Conservation (phyloP, 2,329 filamentous ascomycete species). For the Cryphonectria nitschkei region DNA sequence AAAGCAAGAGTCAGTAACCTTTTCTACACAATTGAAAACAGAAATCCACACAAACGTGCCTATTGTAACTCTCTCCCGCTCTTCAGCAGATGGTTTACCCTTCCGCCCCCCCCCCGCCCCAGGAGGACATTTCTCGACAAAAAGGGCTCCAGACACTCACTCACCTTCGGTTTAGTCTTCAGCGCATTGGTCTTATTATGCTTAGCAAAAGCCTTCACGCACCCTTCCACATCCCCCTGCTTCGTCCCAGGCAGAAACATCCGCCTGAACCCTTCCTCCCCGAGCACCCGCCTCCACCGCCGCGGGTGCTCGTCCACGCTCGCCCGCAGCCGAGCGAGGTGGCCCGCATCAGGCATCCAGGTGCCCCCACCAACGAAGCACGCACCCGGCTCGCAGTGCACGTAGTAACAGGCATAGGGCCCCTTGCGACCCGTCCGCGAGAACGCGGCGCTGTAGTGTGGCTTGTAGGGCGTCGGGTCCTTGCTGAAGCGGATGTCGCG, state of each 20-base stretch:
- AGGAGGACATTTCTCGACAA: neutral
- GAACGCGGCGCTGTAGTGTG: slow-evolving; percentile 84
- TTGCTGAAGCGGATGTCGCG: slow-evolving; percentile 84
- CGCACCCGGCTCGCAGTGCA: slow-evolving; percentile 75
- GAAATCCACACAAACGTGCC: neutral
- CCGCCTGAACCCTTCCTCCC: slow-evolving; percentile 61
- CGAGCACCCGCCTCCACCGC: slow-evolving; percentile 70
- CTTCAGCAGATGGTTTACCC: neutral
- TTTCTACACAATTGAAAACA: slow-evolving; percentile 14
- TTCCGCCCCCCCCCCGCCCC: too few relatives aligned
- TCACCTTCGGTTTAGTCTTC: slow-evolving; percentile 84
- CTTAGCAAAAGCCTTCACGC: slow-evolving; percentile 69
- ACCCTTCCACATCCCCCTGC: slow-evolving; percentile 58
- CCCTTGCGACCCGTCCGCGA: slow-evolving; percentile 87
- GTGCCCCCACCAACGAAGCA: slow-evolving; percentile 81
- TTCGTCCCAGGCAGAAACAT: slow-evolving; percentile 65
- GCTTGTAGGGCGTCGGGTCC: slow-evolving; percentile 87
- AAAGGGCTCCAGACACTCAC: slow-evolving; percentile 30
- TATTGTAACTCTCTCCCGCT: neutral
- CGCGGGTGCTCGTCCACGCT: slow-evolving; percentile 76
- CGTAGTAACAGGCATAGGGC: slow-evolving; percentile 85
- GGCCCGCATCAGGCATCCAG: slow-evolving; percentile 73
- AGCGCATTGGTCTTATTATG: slow-evolving; percentile 75
- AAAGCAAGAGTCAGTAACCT: neutral
- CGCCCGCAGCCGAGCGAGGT: slow-evolving; percentile 69